phyloP scores from a whole-genome alignment of 495 filamentous ascomycete species.

The Hypoxylon cercidicola region DNA sequence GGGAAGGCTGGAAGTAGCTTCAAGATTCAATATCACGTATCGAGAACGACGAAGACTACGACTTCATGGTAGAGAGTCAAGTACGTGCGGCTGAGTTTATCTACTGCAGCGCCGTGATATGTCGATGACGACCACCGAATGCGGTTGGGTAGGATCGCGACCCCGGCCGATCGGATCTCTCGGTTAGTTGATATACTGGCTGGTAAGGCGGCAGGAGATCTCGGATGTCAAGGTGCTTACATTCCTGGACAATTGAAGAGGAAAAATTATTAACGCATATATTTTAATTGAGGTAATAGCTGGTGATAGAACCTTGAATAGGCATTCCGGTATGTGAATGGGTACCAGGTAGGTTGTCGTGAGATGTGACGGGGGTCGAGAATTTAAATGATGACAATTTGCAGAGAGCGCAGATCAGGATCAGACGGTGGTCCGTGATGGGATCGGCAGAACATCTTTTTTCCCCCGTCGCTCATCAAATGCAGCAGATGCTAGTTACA shows the following conservation, averaged over 20 bases:
- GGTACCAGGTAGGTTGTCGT: neutral
- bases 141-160: neutral
- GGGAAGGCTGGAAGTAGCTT: no score
- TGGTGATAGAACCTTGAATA: no score
- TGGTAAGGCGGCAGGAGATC: neutral
- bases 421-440: neutral
- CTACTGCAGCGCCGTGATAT: neutral
- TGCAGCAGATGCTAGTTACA: no score
- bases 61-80: neutral
- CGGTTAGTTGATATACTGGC: neutral
- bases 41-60: neutral
- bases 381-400: neutral
- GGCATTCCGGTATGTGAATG: neutral
- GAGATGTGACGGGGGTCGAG: neutral
- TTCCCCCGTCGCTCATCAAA: no score
- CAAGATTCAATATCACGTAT: neutral
- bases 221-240: neutral
- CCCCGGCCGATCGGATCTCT: neutral
- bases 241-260: neutral
- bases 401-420: neutral
- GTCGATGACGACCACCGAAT: neutral
- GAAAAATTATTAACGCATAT: neutral
- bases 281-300: no score
- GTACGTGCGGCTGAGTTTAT: neutral
- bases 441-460: neutral